Evolutionary conservation across 257 asterid genomes (phyloP), one percentile per base, ranked within the genome.

Genomic region (Thymus quinquecostatus): DNA sequence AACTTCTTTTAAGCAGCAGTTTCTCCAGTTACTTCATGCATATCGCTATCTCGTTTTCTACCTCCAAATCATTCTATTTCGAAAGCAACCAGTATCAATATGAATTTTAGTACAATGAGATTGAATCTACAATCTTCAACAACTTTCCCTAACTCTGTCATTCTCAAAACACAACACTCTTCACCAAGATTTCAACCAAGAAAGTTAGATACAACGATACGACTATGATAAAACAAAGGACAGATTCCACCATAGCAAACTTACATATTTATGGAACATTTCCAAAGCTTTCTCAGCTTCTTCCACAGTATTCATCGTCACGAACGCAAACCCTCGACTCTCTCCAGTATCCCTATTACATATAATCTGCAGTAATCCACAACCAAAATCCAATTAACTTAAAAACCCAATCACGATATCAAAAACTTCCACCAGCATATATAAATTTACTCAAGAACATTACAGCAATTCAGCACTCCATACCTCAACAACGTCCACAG

Each of bases 291-390:
- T 89, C 44, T 90, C 96, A 71, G 96, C 97, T 84, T 95, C 96
- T 77, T 86, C 96, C 58, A 83, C 91, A 7, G 91, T 87, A 63
- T 91, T 81, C 99, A 95, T 92, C 0, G 98, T 84, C 76, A 95
- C 96, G 74, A 95, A 95, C n/a, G 90, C 99, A 4, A 95, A 95
- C 32, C 99, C 99, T 54, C 95, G 81, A 77, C 99, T 95, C 88
- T 66, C 85, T 12, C 75, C 95, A 60, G 96, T 87, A 10, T 85
- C 91, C 92, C 95, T 86, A 53, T 87, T 79, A 83, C 77, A 83
- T 62, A 95, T 87, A 53, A 95, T 86, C 99, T 95, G 82, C 79
- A 84, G 72, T 70, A 38, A 58, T 45, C 53, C 66, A 60, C 21
- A 21, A 0, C 44, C 59, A 59, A 32, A 34, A 63, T 51, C 44